Percentiles rank a stretch among this genome's conserved stretches.
phyloP scores from a whole-genome alignment of 1,139 yeast genomes.

The Blastobotrys arbuscula region DNA sequence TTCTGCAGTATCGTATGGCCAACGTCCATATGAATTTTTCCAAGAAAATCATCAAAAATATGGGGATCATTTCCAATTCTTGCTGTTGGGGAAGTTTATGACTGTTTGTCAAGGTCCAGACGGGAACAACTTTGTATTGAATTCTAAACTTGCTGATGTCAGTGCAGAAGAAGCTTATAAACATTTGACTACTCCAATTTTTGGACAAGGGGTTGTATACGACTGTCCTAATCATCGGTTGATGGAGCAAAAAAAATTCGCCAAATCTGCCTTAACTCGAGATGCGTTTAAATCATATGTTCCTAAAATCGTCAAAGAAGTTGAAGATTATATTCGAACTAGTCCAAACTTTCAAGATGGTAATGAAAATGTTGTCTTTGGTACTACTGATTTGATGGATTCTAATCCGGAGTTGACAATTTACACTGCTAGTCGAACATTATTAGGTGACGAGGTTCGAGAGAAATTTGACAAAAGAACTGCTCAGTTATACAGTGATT shows the following conservation, averaged over 20 bases:
- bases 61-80: slow-evolving; percentile 90
- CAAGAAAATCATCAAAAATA: slow-evolving; percentile 68
- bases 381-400: slow-evolving; percentile 65
- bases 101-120: slow-evolving; percentile 95
- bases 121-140: slow-evolving; percentile 94
- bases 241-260: slow-evolving; percentile 98
- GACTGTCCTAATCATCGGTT: slow-evolving; percentile 91
- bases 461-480: slow-evolving; percentile 73
- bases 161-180: slow-evolving; percentile 95
- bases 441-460: slow-evolving; percentile 90
- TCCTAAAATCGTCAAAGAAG: slow-evolving; percentile 80
- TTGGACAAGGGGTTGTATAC: slow-evolving; percentile 94
- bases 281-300: slow-evolving; percentile 84
- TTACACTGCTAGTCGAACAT: slow-evolving; percentile 88
- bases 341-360: slow-evolving; percentile 41
- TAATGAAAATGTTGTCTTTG: slow-evolving; percentile 36
- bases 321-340: slow-evolving; percentile 53
- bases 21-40: slow-evolving; percentile 88
- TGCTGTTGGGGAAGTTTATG: slow-evolving; percentile 85
- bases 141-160: slow-evolving; percentile 83
- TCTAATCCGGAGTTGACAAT: slow-evolving; percentile 95
- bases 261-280: slow-evolving; percentile 79
- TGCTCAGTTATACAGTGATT: slow-evolving; percentile 80
- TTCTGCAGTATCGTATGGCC: slow-evolving; percentile 81
- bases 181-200: slow-evolving; percentile 94